Evolutionary conservation across 768 basidiomycete genomes (phyloP).

Genomic region (Leccinum barrowsii): DNA sequence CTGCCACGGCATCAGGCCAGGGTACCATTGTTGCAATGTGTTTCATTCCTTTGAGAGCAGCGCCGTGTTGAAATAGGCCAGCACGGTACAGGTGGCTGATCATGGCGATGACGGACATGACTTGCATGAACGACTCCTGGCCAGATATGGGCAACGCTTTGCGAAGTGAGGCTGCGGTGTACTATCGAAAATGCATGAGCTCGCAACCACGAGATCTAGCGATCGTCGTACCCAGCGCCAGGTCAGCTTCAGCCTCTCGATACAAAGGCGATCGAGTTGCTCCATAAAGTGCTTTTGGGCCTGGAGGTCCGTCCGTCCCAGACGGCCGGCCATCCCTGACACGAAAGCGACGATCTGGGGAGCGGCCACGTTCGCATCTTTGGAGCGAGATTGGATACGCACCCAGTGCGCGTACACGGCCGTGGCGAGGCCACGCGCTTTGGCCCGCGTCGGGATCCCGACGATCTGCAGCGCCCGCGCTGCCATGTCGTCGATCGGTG

Average conservation of each 20-base stretch:
- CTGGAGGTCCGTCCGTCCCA: constrained; percentile 6
- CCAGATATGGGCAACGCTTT: background rate
- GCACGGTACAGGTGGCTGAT: constrained; percentile 12
- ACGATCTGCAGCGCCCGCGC: constrained; percentile 8
- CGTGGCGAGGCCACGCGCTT: constrained; percentile 9
- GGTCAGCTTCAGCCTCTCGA: constrained; percentile 10
- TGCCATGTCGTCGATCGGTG: constrained; percentile 8
- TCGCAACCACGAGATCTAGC: background rate
- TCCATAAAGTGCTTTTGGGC: constrained; percentile 11
- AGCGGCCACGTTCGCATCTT: constrained; percentile 6
- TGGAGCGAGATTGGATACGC: constrained; percentile 11
- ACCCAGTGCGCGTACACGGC: constrained; percentile 14
- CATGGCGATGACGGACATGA: constrained; percentile 17
- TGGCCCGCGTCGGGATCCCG: constrained; percentile 9
- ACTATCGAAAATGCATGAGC: constrained; percentile 11
- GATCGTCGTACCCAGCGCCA: constrained; percentile 16
- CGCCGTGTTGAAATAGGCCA: constrained; percentile 6
- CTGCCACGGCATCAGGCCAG: constrained; percentile 16
- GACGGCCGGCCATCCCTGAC: background rate
- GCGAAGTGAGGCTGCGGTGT: constrained; percentile 1
- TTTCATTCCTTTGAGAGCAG: constrained; percentile 3
- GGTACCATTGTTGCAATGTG: constrained; percentile 16
- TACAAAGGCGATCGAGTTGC: constrained; percentile 7
- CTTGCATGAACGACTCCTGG: constrained; percentile 8
- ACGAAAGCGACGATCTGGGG: constrained; percentile 7